phyloP scores from a whole-genome alignment of 2,329 filamentous ascomycete genomes.

The Aschersonia sp. region DNA sequence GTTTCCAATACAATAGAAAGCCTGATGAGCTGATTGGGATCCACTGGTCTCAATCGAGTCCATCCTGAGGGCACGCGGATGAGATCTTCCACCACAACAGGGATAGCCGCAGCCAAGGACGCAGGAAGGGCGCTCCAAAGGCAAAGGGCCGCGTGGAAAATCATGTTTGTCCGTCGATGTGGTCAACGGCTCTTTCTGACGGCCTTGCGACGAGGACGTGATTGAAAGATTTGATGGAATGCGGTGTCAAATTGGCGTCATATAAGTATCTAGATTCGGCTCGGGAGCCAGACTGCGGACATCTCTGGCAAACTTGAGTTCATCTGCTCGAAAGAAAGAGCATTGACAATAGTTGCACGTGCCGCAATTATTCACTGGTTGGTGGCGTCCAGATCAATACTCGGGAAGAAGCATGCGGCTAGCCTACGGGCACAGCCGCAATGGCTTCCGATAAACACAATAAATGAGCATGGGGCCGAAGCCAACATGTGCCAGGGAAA shows the following conservation, averaged over 20 bases:
- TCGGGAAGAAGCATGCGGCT: too few relatives aligned
- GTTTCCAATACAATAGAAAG: constrained; percentile 17
- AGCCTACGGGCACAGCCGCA: too few relatives aligned
- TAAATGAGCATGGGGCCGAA: too few relatives aligned
- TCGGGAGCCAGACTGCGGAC: neutral
- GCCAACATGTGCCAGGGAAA: too few relatives aligned
- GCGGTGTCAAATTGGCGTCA: neutral
- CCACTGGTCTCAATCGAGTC: constrained; percentile 8
- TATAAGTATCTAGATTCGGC: neutral
- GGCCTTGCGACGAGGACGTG: too few relatives aligned
- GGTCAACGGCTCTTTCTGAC: too few relatives aligned
- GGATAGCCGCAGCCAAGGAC: constrained; percentile 1
- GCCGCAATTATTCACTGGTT: too few relatives aligned
- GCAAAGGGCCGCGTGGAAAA: neutral
- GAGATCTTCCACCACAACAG: constrained; percentile 8
- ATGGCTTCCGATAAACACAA: too few relatives aligned
- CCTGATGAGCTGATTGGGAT: constrained; percentile 9
- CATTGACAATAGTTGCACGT: too few relatives aligned
- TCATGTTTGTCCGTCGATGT: neutral
- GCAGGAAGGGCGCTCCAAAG: neutral
- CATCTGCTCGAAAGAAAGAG: too few relatives aligned
- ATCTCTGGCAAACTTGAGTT: neutral
- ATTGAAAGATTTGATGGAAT: neutral
- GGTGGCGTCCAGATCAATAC: too few relatives aligned
- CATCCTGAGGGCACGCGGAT: constrained; percentile 9